These are phyloP conservation scores for Talaromyces sp. DNA, from an alignment of 2,329 filamentous ascomycete species.

Conservation along the genomic window DNA sequence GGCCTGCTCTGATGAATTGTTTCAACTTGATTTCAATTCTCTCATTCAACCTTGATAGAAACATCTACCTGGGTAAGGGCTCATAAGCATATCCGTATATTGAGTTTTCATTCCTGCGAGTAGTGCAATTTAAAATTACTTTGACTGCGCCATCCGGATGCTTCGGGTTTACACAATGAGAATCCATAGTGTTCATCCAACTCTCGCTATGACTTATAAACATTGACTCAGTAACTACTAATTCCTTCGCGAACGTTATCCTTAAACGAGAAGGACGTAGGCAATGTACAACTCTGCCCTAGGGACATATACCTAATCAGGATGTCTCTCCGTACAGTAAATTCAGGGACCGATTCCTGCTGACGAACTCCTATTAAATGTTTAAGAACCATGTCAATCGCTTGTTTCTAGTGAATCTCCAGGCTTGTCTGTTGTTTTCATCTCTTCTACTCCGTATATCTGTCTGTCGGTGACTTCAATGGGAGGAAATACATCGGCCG, in stretches of 20 bases:
- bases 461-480: not conserved
- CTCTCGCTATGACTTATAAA: not conserved
- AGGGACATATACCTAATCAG: slow-evolving; percentile 10
- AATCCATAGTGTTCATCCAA: not conserved
- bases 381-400: not conserved
- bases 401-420: not conserved
- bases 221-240: not conserved
- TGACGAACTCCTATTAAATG: not conserved
- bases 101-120: not conserved
- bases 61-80: not conserved
- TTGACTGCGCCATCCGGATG: not conserved
- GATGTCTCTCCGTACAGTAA: not conserved
- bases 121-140: not conserved
- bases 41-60: not conserved
- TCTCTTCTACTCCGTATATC: not conserved
- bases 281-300: not conserved
- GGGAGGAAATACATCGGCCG: not conserved
- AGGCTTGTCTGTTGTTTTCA: not conserved
- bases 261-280: not conserved
- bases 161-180: not conserved
- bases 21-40: not conserved
- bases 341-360: not conserved
- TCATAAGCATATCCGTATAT: not conserved
- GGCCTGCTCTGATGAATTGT: not conserved
- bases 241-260: not conserved